Conservation (phyloP, 306 rosid species). For the Delonix regia region DNA sequence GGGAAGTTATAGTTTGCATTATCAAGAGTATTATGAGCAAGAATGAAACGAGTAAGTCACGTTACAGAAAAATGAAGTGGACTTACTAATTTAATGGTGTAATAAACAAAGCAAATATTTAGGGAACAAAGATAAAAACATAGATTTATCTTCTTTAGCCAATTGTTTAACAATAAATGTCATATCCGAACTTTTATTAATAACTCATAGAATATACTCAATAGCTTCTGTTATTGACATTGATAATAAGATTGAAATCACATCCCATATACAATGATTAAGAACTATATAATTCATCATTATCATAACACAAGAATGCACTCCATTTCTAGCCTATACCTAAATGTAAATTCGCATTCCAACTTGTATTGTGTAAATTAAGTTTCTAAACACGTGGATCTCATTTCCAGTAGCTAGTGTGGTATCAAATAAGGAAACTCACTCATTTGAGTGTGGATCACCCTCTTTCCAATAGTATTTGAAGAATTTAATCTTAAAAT, state of each 20-base stretch:
- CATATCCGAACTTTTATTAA: constrained; percentile 14
- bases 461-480: constrained; percentile 18
- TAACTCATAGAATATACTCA: too few species aligned
- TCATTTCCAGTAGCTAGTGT: constrained; percentile 2
- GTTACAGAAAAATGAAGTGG: neutral
- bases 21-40: constrained; percentile 61
- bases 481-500: neutral
- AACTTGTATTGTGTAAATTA: neutral
- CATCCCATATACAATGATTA: neutral
- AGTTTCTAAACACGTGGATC: constrained; percentile 1
- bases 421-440: neutral
- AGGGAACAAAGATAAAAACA: neutral
- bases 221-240: too few species aligned
- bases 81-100: neutral
- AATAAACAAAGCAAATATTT: neutral
- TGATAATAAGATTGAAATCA: neutral
- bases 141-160: neutral
- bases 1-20: constrained; percentile 67
- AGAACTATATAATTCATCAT: neutral
- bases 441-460: neutral
- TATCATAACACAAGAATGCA: neutral
- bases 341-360: neutral
- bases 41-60: constrained; percentile 9
- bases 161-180: constrained; percentile 3
- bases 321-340: neutral